Conservation (phyloP, 148 eudicot species). For the Cornus suecica region DNA sequence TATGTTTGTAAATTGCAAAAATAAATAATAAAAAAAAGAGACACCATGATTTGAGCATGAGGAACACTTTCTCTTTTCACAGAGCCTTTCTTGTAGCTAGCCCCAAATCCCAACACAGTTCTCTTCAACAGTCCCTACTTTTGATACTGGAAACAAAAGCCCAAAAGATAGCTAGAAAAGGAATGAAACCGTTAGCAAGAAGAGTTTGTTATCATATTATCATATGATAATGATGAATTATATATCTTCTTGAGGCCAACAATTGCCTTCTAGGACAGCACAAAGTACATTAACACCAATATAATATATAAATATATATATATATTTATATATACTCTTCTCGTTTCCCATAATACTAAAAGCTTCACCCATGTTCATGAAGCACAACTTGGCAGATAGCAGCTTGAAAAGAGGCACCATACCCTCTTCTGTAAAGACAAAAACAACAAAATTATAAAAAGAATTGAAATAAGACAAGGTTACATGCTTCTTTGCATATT, state of each 20-base stretch:
- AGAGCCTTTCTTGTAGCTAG: background rate
- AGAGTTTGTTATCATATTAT: background rate
- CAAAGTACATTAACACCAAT: background rate
- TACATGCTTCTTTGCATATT: too few species aligned
- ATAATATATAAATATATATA: background rate
- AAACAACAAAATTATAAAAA: background rate
- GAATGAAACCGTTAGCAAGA: background rate
- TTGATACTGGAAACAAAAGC: background rate
- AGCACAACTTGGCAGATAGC: slow-evolving; percentile 32
- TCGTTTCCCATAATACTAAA: background rate
- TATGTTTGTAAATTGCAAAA: too few species aligned
- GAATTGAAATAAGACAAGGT: background rate
- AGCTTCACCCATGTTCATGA: slow-evolving; percentile 8
- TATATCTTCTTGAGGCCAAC: slow-evolving; percentile 1
- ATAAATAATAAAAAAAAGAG: background rate
- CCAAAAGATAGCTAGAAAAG: background rate
- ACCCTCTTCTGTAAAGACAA: slow-evolving; percentile 25
- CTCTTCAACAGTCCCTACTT: background rate
- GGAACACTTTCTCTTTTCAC: background rate
- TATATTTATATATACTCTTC: background rate
- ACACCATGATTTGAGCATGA: background rate
- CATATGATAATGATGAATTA: background rate
- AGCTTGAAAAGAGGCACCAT: slow-evolving; percentile 34
- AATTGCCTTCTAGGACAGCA: background rate
- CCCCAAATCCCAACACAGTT: slow-evolving; percentile 1